These are phyloP conservation scores for Crassisporium funariophilum DNA, from an alignment of 768 basidiomycete genomes.

Conservation along the genomic window DNA sequence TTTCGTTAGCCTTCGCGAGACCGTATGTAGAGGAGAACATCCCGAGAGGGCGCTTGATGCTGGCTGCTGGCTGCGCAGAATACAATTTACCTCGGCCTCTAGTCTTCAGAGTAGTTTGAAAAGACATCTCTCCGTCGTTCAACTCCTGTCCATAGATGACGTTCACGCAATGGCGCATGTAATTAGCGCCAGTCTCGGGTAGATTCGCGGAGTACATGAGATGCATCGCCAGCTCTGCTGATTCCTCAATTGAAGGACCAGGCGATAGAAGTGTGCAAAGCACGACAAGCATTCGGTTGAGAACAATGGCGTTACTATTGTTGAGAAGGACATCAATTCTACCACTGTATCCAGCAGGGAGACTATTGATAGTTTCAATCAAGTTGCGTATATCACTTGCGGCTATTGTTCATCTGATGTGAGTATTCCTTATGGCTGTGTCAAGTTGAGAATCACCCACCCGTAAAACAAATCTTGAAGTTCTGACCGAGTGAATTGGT, in stretches of 20 bases:
- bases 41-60: conserved; percentile 39
- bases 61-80: conserved; percentile 39
- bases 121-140: conserved; percentile 38
- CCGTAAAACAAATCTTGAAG: conserved; percentile 37
- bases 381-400: conserved; percentile 39
- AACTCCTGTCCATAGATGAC: conserved; percentile 35
- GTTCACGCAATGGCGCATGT: conserved; percentile 36
- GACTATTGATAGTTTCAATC: conserved; percentile 36
- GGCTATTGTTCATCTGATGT: conserved; percentile 18
- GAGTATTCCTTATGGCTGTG: not conserved
- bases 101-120: conserved; percentile 34
- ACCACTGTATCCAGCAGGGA: conserved; percentile 38
- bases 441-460: conserved; percentile 15
- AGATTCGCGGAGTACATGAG: conserved; percentile 45
- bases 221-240: conserved; percentile 42
- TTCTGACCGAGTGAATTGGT: conserved; percentile 19
- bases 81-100: conserved; percentile 36
- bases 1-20: conserved; percentile 29
- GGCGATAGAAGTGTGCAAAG: conserved; percentile 39
- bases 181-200: conserved; percentile 34
- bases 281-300: conserved; percentile 44
- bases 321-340: conserved; percentile 43
- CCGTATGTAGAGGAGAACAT: conserved; percentile 37
- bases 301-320: conserved; percentile 35
- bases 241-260: conserved; percentile 42